A percentile compares a stretch with the other conserved stretches of the same genome.
Evolutionary conservation across 345 rosid species (phyloP).

Genomic region (Citropsis articulata): DNA sequence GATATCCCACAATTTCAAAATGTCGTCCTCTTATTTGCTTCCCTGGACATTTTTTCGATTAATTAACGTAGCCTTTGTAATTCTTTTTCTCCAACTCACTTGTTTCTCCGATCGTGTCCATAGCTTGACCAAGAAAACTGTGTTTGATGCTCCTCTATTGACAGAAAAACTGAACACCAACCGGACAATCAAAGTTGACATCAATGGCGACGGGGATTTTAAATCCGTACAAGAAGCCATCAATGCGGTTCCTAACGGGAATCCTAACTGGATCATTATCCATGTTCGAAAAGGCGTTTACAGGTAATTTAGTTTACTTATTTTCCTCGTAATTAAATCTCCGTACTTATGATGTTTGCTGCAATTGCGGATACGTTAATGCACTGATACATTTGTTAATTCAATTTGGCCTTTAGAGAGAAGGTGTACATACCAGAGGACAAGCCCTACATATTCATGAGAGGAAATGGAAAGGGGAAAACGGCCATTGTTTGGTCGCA

Average conservation of each 20-base stretch:
- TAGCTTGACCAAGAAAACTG: constrained; percentile 5
- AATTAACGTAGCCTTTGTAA: constrained; percentile 6
- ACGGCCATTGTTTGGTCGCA: constrained; percentile 55
- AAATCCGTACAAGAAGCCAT: constrained; percentile 75
- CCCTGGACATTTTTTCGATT: not conserved
- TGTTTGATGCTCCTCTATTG: constrained; percentile 59
- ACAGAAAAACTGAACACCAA: constrained; percentile 68
- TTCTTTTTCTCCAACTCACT: constrained; percentile 18
- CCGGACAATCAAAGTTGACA: constrained; percentile 68
- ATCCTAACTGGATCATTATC: constrained; percentile 68
- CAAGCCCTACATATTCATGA: constrained; percentile 79
- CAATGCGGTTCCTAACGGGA: constrained; percentile 63
- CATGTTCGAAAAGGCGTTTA: constrained; percentile 82
- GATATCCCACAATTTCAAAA: too few relatives aligned
- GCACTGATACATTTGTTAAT: not conserved
- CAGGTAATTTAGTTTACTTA: constrained; percentile 37
- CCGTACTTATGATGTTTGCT: not conserved
- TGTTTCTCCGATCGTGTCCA: constrained; percentile 18
- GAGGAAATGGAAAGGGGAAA: constrained; percentile 91
- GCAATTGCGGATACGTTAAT: not conserved
- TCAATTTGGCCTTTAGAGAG: constrained; percentile 42
- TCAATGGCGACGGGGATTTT: constrained; percentile 72
- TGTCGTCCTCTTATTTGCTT: constrained; percentile 13
- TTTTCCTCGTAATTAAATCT: too few relatives aligned
- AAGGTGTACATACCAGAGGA: constrained; percentile 64